Evolutionary conservation across 2,329 filamentous ascomycete species (phyloP), one percentile per base, ranked within the genome.

Genomic region (Cryphonectria radicalis): DNA sequence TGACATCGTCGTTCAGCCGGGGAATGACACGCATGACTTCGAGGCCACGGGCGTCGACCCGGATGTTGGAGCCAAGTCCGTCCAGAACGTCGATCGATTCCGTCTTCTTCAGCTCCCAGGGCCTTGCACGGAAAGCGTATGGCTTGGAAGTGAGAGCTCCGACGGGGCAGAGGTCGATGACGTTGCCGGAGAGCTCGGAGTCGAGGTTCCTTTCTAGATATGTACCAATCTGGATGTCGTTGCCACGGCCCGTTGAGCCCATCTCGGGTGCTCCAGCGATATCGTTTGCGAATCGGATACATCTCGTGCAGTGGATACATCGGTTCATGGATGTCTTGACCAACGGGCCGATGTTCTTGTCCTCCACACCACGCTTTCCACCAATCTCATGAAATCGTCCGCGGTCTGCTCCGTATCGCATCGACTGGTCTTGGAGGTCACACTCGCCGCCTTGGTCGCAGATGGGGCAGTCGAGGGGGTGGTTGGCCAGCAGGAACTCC

Each of bases 291-390:
- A 99, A 99, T 80, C 96, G 94, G 77, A 99, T 90, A 84, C 96
- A 99, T 79, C 96, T 91, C 74, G 96, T 99, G 88, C 96, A 99
- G 87, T 99, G 96, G 79, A 99, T 99, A 84, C 96, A 99, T 81
- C 96, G 90, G 88, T 99, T 99, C 96, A 99, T 99, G 66, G 96
- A 99, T 4, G 96, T 99, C 90, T 99, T 99, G 85, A 99, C 93
- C 76, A 99, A 84, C 68, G 96, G 96, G 50, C 96, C 96, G 79
- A 99, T 98, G 83, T 99, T 98, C 89, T 99, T 99, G 84, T 99
- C 96, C 85, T 99, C 96, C 55, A 98, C 95, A 37, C 94, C 96
- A 86, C 96, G 93, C 89, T 99, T 99, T 84, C 96, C 96, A 70
- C 89, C 91, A 79, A 97, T 84, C 84, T 99, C 96, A 85, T 99